Conservation (phyloP, 345 rosid species). For the Eucalyptus marginata region DNA sequence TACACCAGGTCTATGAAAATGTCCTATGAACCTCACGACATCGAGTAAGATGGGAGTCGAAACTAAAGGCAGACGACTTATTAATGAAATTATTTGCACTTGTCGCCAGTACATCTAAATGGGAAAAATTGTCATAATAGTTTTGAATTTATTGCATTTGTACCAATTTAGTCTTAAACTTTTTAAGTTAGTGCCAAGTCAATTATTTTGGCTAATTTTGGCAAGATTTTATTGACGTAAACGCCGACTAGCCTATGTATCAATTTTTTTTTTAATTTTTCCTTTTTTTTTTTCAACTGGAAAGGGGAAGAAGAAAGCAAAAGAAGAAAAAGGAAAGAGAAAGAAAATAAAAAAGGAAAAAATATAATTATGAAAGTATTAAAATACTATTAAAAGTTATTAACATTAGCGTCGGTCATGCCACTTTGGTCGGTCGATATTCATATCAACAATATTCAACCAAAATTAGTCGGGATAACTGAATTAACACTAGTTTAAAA, state of each 20-base stretch:
- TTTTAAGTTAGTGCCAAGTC: too few species aligned
- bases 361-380: fast-evolving
- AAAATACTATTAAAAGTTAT: too few species aligned
- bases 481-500: too few species aligned
- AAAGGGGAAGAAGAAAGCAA: too few species aligned
- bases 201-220: too few species aligned
- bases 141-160: too few species aligned
- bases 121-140: too few species aligned
- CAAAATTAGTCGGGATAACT: fast-evolving
- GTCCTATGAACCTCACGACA: background rate
- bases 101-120: fast-evolving
- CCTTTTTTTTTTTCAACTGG: fast-evolving
- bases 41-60: background rate
- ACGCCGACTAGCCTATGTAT: fast-evolving
- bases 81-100: background rate
- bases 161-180: fast-evolving
- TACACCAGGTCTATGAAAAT: background rate
- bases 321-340: too few species aligned
- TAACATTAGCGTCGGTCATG: fast-evolving
- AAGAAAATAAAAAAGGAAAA: too few species aligned
- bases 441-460: fast-evolving
- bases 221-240: fast-evolving
- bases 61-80: background rate
- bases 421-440: fast-evolving
- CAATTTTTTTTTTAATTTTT: too few species aligned